A percentile compares a stretch with the other conserved stretches of the same genome.
These are phyloP conservation scores for Abortiporus biennis DNA, from an alignment of 1,284 basidiomycete genomes.

Conservation along the genomic window DNA sequence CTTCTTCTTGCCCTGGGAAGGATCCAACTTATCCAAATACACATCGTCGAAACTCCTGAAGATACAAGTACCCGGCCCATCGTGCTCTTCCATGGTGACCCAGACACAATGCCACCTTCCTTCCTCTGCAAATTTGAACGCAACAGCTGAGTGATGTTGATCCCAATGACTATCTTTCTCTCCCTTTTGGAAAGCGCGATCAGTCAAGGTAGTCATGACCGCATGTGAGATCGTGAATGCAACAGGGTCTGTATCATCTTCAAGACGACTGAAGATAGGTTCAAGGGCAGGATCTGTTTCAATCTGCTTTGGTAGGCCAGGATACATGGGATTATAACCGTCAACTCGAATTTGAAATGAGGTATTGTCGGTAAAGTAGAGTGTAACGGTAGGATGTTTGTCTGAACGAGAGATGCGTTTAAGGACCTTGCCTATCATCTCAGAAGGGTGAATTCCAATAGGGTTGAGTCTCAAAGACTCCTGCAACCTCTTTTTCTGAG, in stretches of 20 bases:
- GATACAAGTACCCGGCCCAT: slow-evolving; percentile 35
- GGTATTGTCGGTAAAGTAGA: slow-evolving; percentile 48
- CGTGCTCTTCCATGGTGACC: slow-evolving; percentile 50
- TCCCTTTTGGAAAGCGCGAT: slow-evolving; percentile 46
- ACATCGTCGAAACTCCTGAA: slow-evolving; percentile 62
- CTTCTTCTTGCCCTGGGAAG: no score
- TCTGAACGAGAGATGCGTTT: slow-evolving; percentile 41
- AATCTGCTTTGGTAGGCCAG: slow-evolving; percentile 49
- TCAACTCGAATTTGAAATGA: slow-evolving; percentile 55
- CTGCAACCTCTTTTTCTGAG: not conserved
- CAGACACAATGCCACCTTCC: slow-evolving; percentile 56
- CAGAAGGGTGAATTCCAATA: slow-evolving; percentile 40
- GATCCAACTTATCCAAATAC: slow-evolving; percentile 25
- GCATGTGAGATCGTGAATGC: slow-evolving; percentile 44
- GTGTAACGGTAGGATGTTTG: slow-evolving; percentile 49
- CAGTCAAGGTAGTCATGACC: slow-evolving; percentile 45
- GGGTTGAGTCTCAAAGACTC: slow-evolving; percentile 1
- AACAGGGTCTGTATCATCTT: slow-evolving; percentile 24
- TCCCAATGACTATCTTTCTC: slow-evolving; percentile 37
- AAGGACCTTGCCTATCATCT: slow-evolving; percentile 47
- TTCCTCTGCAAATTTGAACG: slow-evolving; percentile 38
- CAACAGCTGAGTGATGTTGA: slow-evolving; percentile 47
- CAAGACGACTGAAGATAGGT: slow-evolving; percentile 32
- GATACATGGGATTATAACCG: slow-evolving; percentile 50
- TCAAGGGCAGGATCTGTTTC: slow-evolving; percentile 46